These are phyloP conservation scores for Pichia californica DNA, from an alignment of 805 yeast genomes.

Conservation along the genomic window DNA sequence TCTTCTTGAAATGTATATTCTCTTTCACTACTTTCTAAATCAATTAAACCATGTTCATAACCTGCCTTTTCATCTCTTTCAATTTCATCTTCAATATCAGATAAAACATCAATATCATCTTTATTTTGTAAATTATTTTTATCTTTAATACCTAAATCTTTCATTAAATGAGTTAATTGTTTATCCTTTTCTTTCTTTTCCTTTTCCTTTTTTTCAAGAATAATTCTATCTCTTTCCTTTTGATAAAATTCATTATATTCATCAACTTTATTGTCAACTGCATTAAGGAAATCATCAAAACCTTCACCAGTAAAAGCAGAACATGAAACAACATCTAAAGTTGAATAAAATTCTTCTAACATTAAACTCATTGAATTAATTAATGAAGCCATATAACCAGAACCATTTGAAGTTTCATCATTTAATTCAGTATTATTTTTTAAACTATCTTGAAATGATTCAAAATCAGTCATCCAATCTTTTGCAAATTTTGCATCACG, in stretches of 20 bases:
- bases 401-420: slow-evolving; percentile 51
- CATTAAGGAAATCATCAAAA: slow-evolving; percentile 80
- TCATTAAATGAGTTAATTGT: slow-evolving; percentile 68
- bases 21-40: slow-evolving; percentile 40
- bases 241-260: slow-evolving; percentile 82
- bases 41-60: slow-evolving; percentile 39
- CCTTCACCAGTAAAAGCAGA: slow-evolving; percentile 93
- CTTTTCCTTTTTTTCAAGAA: slow-evolving; percentile 68
- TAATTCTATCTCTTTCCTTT: slow-evolving; percentile 77
- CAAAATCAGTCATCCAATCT: slow-evolving; percentile 98
- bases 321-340: slow-evolving; percentile 86
- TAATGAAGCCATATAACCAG: slow-evolving; percentile 91
- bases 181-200: slow-evolving; percentile 68
- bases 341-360: slow-evolving; percentile 93
- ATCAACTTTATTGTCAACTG: slow-evolving; percentile 78
- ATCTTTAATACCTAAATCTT: slow-evolving; percentile 69
- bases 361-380: slow-evolving; percentile 93
- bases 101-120: slow-evolving; percentile 25
- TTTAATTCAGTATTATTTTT: slow-evolving; percentile 59
- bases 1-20: slow-evolving; percentile 67
- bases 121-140: slow-evolving; percentile 30
- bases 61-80: slow-evolving; percentile 43
- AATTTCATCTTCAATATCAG: slow-evolving; percentile 38
- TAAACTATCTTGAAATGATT: slow-evolving; percentile 77
- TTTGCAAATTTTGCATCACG: slow-evolving; percentile 79